Base-by-base conservation (phyloP, 352 stramenopile genomes). In the Phytophthora vignae region DNA sequence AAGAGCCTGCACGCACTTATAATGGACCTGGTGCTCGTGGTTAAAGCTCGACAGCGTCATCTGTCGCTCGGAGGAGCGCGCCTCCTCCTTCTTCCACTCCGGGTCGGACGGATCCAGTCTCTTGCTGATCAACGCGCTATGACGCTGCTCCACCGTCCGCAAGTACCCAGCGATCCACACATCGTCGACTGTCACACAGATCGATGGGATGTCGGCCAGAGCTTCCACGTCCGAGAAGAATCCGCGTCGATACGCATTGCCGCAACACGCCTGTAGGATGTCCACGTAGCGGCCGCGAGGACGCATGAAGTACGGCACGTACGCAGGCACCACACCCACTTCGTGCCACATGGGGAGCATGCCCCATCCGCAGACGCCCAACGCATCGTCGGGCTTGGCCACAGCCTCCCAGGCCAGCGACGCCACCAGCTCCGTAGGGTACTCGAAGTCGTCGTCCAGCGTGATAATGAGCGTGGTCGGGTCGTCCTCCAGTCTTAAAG, bases 91-190 rank as follows among this genome's bases (percentile, higher is more conserved):
- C 62, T 95, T 95, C 86, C 88, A 94, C 29, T 69, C 33, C 14
- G 88, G 83, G 60, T 93, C 85, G 3, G 70, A 62, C 10, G 88
- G 86, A 67, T 95, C 88, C 49, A 95, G 48, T 11, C 86, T 85
- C 60, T 95, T 95, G 72, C 86, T 93, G 53, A 94, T 87, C 61
- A 95, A 78, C 8, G 86, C 88, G 36, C 76, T 92, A 52, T 71
- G 72, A 10, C 71, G 69, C 29, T 82, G 69, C 67, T 94, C 87
- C 31, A 92, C 82, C 17, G 78, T 90, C n/a, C 79, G 77, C 55
- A 95, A 67, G 60, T 92, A 95, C 1, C 88, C 88, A 0, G 88
- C 86, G 67, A 95, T 91, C 88, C 88, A 95, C 15, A 94, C 87
- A 56, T 94, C 86, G 61, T 95, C 88, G 10, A 95, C 86, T 1